phyloP scores from a whole-genome alignment of 2,329 filamentous ascomycete genomes.

The Aspergillus ibericus region DNA sequence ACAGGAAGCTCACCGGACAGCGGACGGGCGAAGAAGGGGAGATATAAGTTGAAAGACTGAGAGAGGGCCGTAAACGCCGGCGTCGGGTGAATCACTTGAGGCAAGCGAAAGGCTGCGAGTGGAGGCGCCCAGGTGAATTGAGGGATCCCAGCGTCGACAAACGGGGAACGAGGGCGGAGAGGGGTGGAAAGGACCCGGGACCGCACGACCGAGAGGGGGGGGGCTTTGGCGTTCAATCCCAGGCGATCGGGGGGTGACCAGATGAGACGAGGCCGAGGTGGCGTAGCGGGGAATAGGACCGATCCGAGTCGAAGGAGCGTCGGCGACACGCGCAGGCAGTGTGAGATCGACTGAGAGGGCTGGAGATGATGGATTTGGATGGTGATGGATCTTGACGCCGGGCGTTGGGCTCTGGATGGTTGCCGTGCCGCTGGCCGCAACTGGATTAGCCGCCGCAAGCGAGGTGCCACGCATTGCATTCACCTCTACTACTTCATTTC shows the following conservation, averaged over 20 bases:
- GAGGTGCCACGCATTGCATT: conserved; percentile 23
- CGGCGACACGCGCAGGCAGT: conserved; percentile 13
- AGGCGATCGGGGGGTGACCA: conserved; percentile 11
- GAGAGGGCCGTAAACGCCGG: not conserved
- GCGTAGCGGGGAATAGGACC: not conserved
- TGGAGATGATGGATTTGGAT: conserved; percentile 27
- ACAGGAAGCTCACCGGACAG: conserved; percentile 6
- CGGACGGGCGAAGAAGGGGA: not conserved
- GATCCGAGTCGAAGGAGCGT: conserved; percentile 1
- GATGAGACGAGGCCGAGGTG: not conserved
- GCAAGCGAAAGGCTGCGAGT: conserved; percentile 11
- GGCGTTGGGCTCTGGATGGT: conserved; percentile 40
- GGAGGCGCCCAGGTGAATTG: conserved; percentile 20
- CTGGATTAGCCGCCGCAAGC: conserved; percentile 42
- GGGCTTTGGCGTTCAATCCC: conserved; percentile 10
- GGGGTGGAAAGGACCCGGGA: conserved; percentile 29
- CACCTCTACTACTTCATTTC: no score
- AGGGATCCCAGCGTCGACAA: conserved; percentile 16
- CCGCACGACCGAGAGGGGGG: conserved; percentile 19
- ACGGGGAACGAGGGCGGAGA: conserved; percentile 29
- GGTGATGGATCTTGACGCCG: conserved; percentile 33
- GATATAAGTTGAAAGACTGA: not conserved
- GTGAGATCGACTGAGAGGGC: conserved; percentile 10
- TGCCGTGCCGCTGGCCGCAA: conserved; percentile 39
- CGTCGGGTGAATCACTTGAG: not conserved